Evolutionary conservation across 2,329 filamentous ascomycete genomes (phyloP).

Genomic region (Tolypocladium endophyticum): DNA sequence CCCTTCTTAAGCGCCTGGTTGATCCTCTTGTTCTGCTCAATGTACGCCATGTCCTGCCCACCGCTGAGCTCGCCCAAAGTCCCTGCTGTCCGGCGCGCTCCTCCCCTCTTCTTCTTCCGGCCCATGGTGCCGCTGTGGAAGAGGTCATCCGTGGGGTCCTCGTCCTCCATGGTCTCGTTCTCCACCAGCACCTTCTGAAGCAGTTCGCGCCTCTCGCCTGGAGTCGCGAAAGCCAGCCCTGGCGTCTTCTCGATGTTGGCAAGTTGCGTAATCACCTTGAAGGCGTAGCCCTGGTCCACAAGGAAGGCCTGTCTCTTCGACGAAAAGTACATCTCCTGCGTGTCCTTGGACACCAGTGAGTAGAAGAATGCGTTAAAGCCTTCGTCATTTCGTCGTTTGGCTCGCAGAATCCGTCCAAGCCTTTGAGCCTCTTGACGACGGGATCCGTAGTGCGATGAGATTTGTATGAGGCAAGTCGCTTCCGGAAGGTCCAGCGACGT

Average conservation of each 20-base stretch:
- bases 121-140: slow-evolving; percentile 34
- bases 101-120: slow-evolving; percentile 40
- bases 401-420: slow-evolving; percentile 82
- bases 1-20: slow-evolving; percentile 36
- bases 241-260: slow-evolving; percentile 81
- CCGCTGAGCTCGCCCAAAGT: slow-evolving; percentile 78
- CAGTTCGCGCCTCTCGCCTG: slow-evolving; percentile 72
- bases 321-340: slow-evolving; percentile 95
- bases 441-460: slow-evolving; percentile 94
- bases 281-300: slow-evolving; percentile 95
- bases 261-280: slow-evolving; percentile 96
- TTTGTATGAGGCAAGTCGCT: slow-evolving; percentile 93
- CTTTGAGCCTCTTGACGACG: slow-evolving; percentile 93
- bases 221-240: slow-evolving; percentile 67
- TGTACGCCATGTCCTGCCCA: slow-evolving; percentile 95
- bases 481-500: slow-evolving; percentile 96
- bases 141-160: slow-evolving; percentile 45
- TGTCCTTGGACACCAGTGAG: slow-evolving; percentile 93
- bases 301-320: slow-evolving; percentile 94
- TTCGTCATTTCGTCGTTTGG: slow-evolving; percentile 92
- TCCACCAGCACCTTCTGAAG: slow-evolving; percentile 84
- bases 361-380: slow-evolving; percentile 99
- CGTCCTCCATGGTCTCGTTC: slow-evolving; percentile 65
- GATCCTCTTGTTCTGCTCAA: slow-evolving; percentile 66
- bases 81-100: slow-evolving; percentile 69